These are phyloP conservation scores for Helianthus annuus DNA, from an alignment of 129 eudicot genomes.

Conservation along the genomic window HanXRQr2.0-SUNRISE NC_035433.2:116307269-116307768, in stretches of 20 bases:
- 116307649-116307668: conserved; percentile 9
- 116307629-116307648: not conserved
- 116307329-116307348: conserved; percentile 45
- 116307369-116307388: not conserved
- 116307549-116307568: conserved; percentile 14
- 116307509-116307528: conserved; percentile 8
- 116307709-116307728: too few relatives aligned
- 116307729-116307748: too few relatives aligned
- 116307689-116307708: too few relatives aligned
- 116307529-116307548: conserved; percentile 11
- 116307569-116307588: conserved; percentile 14
- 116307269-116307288: conserved; percentile 83
- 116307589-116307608: not conserved
- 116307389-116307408: too few relatives aligned
- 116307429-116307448: not conserved
- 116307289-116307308: conserved; percentile 97
- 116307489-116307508: conserved; percentile 11
- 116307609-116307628: not conserved
- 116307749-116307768: too few relatives aligned
- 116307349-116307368: not conserved
- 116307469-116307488: not conserved
- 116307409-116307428: not conserved
- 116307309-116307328: conserved; percentile 96
- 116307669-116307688: not conserved
- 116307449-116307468: not conserved